Conservation (phyloP, 2,329 filamentous ascomycete species). For the Fusarium floridanum region DNA sequence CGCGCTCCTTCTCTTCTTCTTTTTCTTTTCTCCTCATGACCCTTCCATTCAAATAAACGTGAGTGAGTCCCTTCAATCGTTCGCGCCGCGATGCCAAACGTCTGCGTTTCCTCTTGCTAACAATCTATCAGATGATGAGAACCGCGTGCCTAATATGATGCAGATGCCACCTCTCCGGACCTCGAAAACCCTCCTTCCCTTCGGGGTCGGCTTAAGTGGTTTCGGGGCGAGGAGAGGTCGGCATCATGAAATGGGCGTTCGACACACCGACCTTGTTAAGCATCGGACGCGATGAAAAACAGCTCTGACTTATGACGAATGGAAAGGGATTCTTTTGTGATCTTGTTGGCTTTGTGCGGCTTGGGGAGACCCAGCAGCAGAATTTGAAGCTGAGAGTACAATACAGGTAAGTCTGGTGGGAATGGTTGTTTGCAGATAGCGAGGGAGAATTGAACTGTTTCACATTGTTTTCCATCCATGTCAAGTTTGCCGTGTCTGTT, state of each 20-base stretch:
- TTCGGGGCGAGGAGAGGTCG: constrained; percentile 72
- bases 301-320: constrained; percentile 84
- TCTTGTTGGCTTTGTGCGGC: constrained; percentile 13
- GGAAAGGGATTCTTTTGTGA: constrained; percentile 45
- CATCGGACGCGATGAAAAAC: constrained; percentile 95
- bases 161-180: constrained; percentile 73
- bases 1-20: constrained; percentile 48
- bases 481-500: background rate
- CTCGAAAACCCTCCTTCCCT: constrained; percentile 82
- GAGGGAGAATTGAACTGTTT: background rate
- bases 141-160: constrained; percentile 95
- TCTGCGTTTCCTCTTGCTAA: constrained; percentile 46
- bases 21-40: constrained; percentile 76
- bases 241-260: constrained; percentile 98
- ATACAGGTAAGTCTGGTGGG: constrained; percentile 19
- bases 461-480: background rate
- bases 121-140: constrained; percentile 92
- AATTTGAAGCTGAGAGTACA: constrained; percentile 11
- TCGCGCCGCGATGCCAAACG: constrained; percentile 13
- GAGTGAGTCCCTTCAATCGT: constrained; percentile 72
- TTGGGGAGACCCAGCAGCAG: constrained; percentile 16
- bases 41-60: constrained; percentile 99
- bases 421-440: background rate
- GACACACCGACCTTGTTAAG: constrained; percentile 98
- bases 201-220: constrained; percentile 87